Evolutionary conservation across 495 filamentous ascomycete species (phyloP).

Genomic region (Podospora tetraspora): DNA sequence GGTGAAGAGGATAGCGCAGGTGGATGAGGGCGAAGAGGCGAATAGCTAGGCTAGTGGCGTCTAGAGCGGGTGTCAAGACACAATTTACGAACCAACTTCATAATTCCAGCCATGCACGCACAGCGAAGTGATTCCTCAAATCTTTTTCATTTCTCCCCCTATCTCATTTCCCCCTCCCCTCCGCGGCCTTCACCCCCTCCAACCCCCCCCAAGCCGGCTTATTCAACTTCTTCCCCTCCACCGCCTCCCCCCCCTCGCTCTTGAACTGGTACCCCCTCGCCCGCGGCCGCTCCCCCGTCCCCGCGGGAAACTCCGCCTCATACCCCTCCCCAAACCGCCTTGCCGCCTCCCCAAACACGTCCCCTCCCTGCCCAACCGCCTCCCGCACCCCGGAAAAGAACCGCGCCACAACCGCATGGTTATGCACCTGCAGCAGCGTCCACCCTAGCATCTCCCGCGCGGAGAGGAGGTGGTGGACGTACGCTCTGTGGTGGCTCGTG

Average conservation of each 20-base stretch:
- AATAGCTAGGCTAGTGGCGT: not conserved
- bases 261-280: slow-evolving; percentile 82
- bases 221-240: slow-evolving; percentile 52
- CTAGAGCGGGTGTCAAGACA: not conserved
- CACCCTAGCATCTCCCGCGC: slow-evolving; percentile 96
- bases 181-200: slow-evolving; percentile 30
- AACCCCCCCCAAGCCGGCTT: slow-evolving; percentile 54
- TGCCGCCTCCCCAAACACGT: slow-evolving; percentile 61
- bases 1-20: slow-evolving; percentile 27
- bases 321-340: slow-evolving; percentile 57
- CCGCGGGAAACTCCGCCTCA: slow-evolving; percentile 61
- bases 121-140: too few relatives aligned
- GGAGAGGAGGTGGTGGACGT: slow-evolving; percentile 74
- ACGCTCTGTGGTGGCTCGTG: slow-evolving; percentile 76
- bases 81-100: not conserved
- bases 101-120: too few relatives aligned
- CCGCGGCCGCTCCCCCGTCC: slow-evolving; percentile 72
- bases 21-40: slow-evolving; percentile 18
- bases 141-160: not conserved
- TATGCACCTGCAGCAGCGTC: slow-evolving; percentile 89
- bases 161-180: slow-evolving; percentile 20
- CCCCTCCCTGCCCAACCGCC: slow-evolving; percentile 38
- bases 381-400: slow-evolving; percentile 71
- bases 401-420: slow-evolving; percentile 59
- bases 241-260: slow-evolving; percentile 57